Evolutionary conservation across 139 green algal genomes (phyloP).

Genomic region (Chlorella vulgaris): DNA sequence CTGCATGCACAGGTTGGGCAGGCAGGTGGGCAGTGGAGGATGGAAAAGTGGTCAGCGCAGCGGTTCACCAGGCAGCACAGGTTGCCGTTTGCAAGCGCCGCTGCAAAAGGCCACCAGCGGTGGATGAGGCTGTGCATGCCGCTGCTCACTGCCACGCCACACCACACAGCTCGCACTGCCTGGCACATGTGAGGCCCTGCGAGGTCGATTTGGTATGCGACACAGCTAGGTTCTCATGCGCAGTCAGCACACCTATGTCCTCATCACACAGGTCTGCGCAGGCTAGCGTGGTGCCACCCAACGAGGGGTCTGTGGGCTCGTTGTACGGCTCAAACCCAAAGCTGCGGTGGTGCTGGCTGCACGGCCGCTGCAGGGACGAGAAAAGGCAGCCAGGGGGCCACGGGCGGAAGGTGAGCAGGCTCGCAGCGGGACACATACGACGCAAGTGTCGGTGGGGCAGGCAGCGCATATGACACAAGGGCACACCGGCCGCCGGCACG

Average conservation of each 20-base stretch:
- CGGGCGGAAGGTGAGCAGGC: not conserved
- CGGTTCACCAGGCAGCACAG: not conserved
- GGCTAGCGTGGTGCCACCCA: not conserved
- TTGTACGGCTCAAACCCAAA: conserved; percentile 12
- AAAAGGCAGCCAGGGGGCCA: not conserved
- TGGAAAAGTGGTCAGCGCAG: not conserved
- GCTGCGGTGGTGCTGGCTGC: conserved; percentile 50
- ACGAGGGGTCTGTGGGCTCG: conserved; percentile 20
- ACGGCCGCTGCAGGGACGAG: conserved; percentile 46
- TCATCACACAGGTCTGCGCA: conserved; percentile 20
- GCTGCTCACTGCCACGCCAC: not conserved
- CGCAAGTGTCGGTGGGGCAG: too few species aligned
- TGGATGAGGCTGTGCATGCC: not conserved
- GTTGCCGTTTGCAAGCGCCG: not conserved
- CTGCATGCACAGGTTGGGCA: not conserved
- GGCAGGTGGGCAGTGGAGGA: not conserved
- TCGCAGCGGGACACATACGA: not conserved
- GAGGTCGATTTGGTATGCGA: too few species aligned
- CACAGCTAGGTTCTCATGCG: not conserved
- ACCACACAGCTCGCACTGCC: too few species aligned
- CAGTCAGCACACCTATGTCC: not conserved
- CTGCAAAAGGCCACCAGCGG: not conserved
- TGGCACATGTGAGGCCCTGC: too few species aligned
- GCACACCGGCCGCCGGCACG: too few species aligned
- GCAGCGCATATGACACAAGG: too few species aligned